Conservation (phyloP, 305 asterid species). For the Striga hermonthica region DNA sequence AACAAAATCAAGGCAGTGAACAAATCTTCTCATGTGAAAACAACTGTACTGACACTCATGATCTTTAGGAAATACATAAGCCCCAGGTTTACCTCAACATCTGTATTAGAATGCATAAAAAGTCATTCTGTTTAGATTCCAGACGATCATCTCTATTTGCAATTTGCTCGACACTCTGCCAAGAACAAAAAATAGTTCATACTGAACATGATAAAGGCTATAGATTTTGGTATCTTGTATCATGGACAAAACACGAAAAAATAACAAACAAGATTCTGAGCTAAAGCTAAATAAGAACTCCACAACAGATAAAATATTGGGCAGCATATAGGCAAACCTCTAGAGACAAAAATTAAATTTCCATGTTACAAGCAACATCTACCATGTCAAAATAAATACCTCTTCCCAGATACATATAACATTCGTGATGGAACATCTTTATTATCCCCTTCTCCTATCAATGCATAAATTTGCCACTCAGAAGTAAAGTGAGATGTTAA, state of each 20-base stretch:
- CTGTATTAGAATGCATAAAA: too few species aligned
- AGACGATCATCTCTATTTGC: too few species aligned
- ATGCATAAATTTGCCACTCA: conserved; percentile 68
- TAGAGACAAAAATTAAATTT: not conserved
- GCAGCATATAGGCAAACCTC: conserved; percentile 22
- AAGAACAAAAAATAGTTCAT: too few species aligned
- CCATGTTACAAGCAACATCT: conserved; percentile 22
- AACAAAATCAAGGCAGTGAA: too few species aligned
- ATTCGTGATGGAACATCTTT: conserved; percentile 50
- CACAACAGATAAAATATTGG: conserved; percentile 3
- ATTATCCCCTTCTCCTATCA: conserved; percentile 62
- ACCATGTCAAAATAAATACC: conserved; percentile 41
- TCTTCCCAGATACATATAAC: conserved; percentile 98
- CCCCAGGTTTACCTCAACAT: too few species aligned
- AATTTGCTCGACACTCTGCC: too few species aligned
- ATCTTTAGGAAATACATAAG: too few species aligned
- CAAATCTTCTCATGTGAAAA: too few species aligned
- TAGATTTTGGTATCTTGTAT: too few species aligned
- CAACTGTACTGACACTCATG: too few species aligned
- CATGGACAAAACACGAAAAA: not conserved
- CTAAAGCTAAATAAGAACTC: conserved; percentile 5
- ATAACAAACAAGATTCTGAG: not conserved
- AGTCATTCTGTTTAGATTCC: too few species aligned
- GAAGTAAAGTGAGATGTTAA: conserved; percentile 25
- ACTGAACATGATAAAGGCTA: too few species aligned